Conservation (phyloP, 257 asterid genomes). For the Solanum chilense region DNA sequence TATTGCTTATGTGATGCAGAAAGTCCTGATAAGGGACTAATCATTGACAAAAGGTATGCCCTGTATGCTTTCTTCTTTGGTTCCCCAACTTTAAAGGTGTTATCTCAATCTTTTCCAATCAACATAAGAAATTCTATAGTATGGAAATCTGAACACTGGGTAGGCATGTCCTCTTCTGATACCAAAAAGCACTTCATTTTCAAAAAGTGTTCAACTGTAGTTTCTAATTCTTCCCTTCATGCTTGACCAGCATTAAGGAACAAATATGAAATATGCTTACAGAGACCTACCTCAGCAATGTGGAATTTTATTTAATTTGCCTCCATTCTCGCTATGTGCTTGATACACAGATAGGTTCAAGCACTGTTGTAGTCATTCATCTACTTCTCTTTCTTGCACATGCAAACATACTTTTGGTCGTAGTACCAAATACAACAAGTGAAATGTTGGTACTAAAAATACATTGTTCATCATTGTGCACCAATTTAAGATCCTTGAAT, state of each 20-base stretch:
- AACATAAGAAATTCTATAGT: neutral
- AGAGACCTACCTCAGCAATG: neutral
- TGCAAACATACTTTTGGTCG: neutral
- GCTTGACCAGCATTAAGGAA: neutral
- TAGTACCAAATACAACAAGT: neutral
- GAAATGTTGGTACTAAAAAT: neutral
- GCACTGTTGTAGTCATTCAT: neutral
- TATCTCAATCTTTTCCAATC: neutral
- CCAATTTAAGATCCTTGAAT: neutral
- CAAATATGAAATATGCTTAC: neutral
- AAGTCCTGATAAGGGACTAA: neutral
- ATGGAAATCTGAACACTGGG: neutral
- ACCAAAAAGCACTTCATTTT: neutral
- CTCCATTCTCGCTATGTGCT: neutral
- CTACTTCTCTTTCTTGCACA: neutral
- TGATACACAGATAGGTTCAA: neutral
- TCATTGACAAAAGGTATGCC: neutral
- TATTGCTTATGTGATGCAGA: neutral
- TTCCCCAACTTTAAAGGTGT: neutral
- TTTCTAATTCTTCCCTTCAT: neutral
- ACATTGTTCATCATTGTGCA: neutral
- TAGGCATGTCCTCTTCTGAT: neutral
- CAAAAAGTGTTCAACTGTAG: neutral
- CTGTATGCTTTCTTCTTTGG: neutral
- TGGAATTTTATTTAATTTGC: neutral